A percentile compares a stretch with the other conserved stretches of the same genome.
These are phyloP conservation scores for Colletotrichum siamense DNA, from an alignment of 2,329 filamentous ascomycete species.

Conservation along the genomic window DNA sequence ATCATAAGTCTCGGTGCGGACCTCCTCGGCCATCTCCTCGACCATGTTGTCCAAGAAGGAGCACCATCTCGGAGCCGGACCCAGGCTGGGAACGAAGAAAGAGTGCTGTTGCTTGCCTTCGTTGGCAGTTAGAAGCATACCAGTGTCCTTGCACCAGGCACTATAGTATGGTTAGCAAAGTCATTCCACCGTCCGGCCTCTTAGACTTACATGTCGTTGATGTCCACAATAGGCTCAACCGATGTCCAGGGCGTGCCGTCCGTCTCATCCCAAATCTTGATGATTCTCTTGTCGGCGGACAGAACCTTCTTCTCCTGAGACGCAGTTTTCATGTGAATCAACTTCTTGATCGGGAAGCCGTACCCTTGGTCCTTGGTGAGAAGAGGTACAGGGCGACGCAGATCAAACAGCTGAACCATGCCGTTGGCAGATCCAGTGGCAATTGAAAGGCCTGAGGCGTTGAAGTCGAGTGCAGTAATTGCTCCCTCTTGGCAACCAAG, in stretches of 20 bases:
- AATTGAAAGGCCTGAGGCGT: constrained; percentile 81
- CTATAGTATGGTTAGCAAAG: background rate
- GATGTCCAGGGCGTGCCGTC: constrained; percentile 92
- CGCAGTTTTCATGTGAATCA: constrained; percentile 74
- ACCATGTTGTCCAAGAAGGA: constrained; percentile 96
- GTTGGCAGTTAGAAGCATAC: constrained; percentile 96
- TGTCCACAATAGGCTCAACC: constrained; percentile 91
- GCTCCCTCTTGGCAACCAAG: constrained; percentile 73
- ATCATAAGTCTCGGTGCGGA: constrained; percentile 85
- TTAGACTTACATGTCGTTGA: constrained; percentile 74
- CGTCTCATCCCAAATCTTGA: constrained; percentile 92
- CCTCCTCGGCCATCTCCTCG: constrained; percentile 95
- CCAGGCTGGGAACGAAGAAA: constrained; percentile 93
- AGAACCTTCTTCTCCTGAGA: constrained; percentile 86
- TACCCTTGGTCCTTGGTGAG: constrained; percentile 96
- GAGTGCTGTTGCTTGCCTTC: constrained; percentile 94
- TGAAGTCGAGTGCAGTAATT: constrained; percentile 88
- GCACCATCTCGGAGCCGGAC: constrained; percentile 94
- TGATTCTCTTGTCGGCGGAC: constrained; percentile 91
- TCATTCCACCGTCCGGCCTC: background rate
- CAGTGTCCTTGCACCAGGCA: constrained; percentile 88
- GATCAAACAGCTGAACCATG: constrained; percentile 87
- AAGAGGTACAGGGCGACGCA: constrained; percentile 84
- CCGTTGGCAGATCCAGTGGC: constrained; percentile 89
- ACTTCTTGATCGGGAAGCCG: constrained; percentile 87